Evolutionary conservation across 1,139 yeast species (phyloP).

Genomic region (Sugiyamaella paludigena): DNA sequence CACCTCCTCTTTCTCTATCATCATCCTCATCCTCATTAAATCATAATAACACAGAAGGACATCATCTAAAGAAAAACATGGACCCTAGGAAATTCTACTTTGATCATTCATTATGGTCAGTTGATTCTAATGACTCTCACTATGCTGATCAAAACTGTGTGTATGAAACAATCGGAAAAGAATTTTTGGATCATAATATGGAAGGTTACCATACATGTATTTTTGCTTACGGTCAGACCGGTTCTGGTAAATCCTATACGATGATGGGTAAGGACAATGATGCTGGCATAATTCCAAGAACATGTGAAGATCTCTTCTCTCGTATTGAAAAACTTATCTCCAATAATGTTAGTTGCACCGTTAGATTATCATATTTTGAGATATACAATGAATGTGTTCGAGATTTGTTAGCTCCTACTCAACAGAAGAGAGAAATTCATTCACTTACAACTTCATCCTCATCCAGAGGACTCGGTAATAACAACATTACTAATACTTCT

Average conservation of each 20-base stretch:
- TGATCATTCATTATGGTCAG: slow-evolving; percentile 63
- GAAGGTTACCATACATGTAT: slow-evolving; percentile 73
- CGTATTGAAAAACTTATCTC: slow-evolving; percentile 42
- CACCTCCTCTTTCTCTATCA: slow-evolving; percentile 3
- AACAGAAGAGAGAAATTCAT: slow-evolving; percentile 12
- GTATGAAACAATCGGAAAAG: slow-evolving; percentile 54
- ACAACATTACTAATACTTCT: no score
- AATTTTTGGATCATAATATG: slow-evolving; percentile 59
- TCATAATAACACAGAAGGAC: no score
- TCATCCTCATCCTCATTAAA: neutral
- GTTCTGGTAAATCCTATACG: slow-evolving; percentile 69
- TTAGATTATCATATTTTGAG: slow-evolving; percentile 63
- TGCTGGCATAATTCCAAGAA: slow-evolving; percentile 53
- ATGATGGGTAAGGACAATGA: slow-evolving; percentile 61
- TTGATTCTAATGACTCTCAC: slow-evolving; percentile 37
- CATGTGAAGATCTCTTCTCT: slow-evolving; percentile 54
- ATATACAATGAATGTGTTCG: slow-evolving; percentile 70
- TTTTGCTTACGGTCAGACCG: slow-evolving; percentile 75
- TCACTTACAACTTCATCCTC: slow-evolving; percentile 1
- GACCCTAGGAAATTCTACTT: slow-evolving; percentile 45
- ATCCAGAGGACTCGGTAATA: no score
- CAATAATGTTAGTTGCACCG: slow-evolving; percentile 50
- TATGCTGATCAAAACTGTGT: slow-evolving; percentile 51
- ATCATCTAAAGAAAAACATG: slow-evolving; percentile 21
- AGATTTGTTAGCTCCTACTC: slow-evolving; percentile 45